phyloP scores from a whole-genome alignment of 768 basidiomycete species.

The Agaricus blazei region DNA sequence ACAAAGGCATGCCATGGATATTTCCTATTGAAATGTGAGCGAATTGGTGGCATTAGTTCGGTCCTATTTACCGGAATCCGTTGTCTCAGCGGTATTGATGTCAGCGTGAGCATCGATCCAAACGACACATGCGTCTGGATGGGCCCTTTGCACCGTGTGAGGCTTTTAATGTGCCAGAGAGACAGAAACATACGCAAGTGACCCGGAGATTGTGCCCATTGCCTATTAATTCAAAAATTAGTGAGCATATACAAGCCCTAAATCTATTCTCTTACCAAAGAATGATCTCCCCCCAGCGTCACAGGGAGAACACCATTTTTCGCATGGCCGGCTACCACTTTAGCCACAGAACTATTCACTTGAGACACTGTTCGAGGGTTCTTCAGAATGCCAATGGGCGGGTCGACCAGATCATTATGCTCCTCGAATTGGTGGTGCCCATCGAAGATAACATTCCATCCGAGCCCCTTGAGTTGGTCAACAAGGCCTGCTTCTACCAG shows the following conservation, averaged over 20 bases:
- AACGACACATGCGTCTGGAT: slow-evolving; percentile 81
- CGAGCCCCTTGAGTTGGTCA: slow-evolving; percentile 68
- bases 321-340: slow-evolving; percentile 68
- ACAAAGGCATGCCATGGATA: slow-evolving; percentile 97
- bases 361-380: slow-evolving; percentile 84
- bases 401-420: slow-evolving; percentile 56
- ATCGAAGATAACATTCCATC: slow-evolving; percentile 88
- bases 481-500: slow-evolving; percentile 85
- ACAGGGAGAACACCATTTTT: slow-evolving; percentile 79
- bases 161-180: not conserved
- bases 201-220: slow-evolving; percentile 94
- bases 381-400: slow-evolving; percentile 85
- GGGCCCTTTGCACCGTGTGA: slow-evolving; percentile 35
- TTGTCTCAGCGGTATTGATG: slow-evolving; percentile 86
- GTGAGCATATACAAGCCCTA: slow-evolving; percentile 4
- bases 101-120: slow-evolving; percentile 99
- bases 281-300: slow-evolving; percentile 95
- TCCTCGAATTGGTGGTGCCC: slow-evolving; percentile 89
- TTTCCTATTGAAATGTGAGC: slow-evolving; percentile 51
- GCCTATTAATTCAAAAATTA: slow-evolving; percentile 34
- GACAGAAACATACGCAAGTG: slow-evolving; percentile 52
- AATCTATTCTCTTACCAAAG: slow-evolving; percentile 52
- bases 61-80: slow-evolving; percentile 54
- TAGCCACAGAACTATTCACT: slow-evolving; percentile 77
- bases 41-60: not conserved